A percentile compares a stretch with the other conserved stretches of the same genome.
Conservation (phyloP, 2,329 filamentous ascomycete genomes). For the Cytospora piceae region DNA sequence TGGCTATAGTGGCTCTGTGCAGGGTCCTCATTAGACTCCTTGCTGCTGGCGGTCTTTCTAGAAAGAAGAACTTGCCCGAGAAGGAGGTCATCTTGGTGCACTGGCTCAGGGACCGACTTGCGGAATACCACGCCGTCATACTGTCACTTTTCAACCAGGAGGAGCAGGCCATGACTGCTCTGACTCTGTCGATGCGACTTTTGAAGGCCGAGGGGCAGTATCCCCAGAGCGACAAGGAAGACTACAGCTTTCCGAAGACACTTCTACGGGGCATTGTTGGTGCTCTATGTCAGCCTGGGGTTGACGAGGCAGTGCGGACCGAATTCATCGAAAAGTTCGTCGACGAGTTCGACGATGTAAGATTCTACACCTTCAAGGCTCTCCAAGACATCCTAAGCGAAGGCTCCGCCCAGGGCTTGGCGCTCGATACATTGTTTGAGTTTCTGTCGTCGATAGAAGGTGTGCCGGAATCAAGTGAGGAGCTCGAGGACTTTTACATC, state of each 20-base stretch:
- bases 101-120: conserved; percentile 78
- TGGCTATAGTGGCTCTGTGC: conserved; percentile 81
- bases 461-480: conserved; percentile 68
- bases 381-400: conserved; percentile 47
- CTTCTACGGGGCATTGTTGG: conserved; percentile 69
- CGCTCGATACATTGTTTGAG: conserved; percentile 61
- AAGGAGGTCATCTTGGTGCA: conserved; percentile 74
- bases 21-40: conserved; percentile 83
- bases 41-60: conserved; percentile 70
- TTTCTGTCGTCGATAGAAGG: conserved; percentile 70
- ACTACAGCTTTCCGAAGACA: conserved; percentile 69
- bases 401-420: conserved; percentile 31
- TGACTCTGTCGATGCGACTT: conserved; percentile 82
- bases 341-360: conserved; percentile 80
- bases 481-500: conserved; percentile 71
- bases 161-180: conserved; percentile 67
- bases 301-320: conserved; percentile 63
- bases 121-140: conserved; percentile 70
- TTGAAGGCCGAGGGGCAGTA: conserved; percentile 77
- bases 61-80: conserved; percentile 67
- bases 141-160: conserved; percentile 63
- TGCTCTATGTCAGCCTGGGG: conserved; percentile 60
- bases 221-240: conserved; percentile 58
- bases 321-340: conserved; percentile 80
- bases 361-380: conserved; percentile 78